Conservation (phyloP, 306 rosid genomes). For the Astragalus membranaceus region DNA sequence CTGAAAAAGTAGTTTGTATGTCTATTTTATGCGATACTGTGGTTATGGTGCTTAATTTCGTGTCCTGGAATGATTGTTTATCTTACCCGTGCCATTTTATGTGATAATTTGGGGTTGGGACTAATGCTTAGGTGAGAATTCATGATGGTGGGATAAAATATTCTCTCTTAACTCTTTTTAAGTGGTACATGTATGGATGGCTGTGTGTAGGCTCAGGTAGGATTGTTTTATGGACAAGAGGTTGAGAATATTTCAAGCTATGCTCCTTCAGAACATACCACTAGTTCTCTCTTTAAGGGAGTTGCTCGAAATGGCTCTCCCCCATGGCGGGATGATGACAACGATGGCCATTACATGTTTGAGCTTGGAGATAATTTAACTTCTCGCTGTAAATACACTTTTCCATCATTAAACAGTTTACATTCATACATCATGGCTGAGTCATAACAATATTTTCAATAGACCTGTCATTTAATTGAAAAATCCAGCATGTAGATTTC, state of each 20-base stretch:
- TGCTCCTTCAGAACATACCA: constrained; percentile 69
- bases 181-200: constrained; percentile 77
- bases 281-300: constrained; percentile 69
- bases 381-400: constrained; percentile 95
- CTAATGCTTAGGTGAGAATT: not conserved
- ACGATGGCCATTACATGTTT: constrained; percentile 99
- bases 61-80: not conserved
- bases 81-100: not conserved
- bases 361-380: constrained; percentile 97
- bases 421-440: not conserved
- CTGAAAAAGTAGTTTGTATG: not conserved
- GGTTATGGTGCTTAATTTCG: not conserved
- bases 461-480: not conserved
- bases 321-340: constrained; percentile 98
- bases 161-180: constrained; percentile 16
- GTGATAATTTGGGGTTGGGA: constrained; percentile 11
- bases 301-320: constrained; percentile 95
- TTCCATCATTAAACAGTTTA: constrained; percentile 44
- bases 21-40: not conserved
- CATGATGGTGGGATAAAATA: constrained; percentile 6
- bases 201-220: constrained; percentile 99
- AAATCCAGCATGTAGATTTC: not conserved
- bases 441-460: not conserved
- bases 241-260: constrained; percentile 80
- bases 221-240: constrained; percentile 96